Conservation (phyloP, 1,139 yeast species). For the Suzukiozyma palmioleophila region DNA sequence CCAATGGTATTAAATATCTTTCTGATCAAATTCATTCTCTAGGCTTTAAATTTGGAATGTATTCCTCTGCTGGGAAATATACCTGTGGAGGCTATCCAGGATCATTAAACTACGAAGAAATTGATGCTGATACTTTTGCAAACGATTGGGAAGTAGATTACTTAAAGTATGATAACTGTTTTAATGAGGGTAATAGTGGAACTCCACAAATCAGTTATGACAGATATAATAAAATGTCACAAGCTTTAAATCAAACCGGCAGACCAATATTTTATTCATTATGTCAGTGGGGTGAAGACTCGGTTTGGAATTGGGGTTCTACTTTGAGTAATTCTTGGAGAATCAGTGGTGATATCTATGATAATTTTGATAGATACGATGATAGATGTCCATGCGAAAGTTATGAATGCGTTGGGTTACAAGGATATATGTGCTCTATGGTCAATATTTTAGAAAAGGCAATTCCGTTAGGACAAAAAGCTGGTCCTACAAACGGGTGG, state of each 20-base stretch:
- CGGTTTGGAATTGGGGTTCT: too few relatives aligned
- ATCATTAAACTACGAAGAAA: slow-evolving; percentile 19
- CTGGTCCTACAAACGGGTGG: slow-evolving; percentile 19
- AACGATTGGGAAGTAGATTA: slow-evolving; percentile 21
- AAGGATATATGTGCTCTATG: slow-evolving; percentile 20
- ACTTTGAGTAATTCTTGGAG: too few relatives aligned
- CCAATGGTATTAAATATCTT: slow-evolving; percentile 19
- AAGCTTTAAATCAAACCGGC: slow-evolving; percentile 21
- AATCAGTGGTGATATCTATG: too few relatives aligned
- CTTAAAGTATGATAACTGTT: slow-evolving; percentile 25
- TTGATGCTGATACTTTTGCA: slow-evolving; percentile 21
- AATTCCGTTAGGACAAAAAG: slow-evolving; percentile 16
- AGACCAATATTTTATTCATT: slow-evolving; percentile 20
- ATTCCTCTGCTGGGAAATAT: slow-evolving; percentile 21
- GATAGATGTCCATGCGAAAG: slow-evolving; percentile 21
- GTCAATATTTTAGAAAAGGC: slow-evolving; percentile 19
- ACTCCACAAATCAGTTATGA: slow-evolving; percentile 15
- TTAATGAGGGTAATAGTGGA: slow-evolving; percentile 19
- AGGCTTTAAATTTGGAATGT: slow-evolving; percentile 23
- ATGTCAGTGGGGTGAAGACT: slow-evolving; percentile 29
- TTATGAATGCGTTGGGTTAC: slow-evolving; percentile 14
- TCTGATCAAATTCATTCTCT: slow-evolving; percentile 17
- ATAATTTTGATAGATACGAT: slow-evolving; percentile 18
- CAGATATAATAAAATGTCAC: slow-evolving; percentile 20
- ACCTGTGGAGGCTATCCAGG: slow-evolving; percentile 25